A percentile compares a stretch with the other conserved stretches of the same genome.
Evolutionary conservation across 345 rosid genomes (phyloP).

Genomic region (Cardamine resedifolia): DNA sequence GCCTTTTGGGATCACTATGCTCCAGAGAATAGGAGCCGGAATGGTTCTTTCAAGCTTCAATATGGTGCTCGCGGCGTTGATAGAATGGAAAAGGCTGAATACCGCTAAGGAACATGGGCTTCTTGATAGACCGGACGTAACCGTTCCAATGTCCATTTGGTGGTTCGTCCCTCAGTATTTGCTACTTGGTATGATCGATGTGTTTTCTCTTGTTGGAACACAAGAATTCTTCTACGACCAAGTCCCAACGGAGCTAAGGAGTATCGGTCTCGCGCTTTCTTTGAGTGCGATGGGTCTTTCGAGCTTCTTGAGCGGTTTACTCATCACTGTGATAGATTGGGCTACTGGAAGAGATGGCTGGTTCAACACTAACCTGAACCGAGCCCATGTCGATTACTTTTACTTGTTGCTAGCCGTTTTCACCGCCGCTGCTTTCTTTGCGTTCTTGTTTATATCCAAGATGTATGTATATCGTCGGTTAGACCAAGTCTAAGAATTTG

Average conservation of each 20-base stretch:
- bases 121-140: slow-evolving; percentile 5
- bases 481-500: slow-evolving; percentile 7
- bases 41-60: slow-evolving; percentile 29
- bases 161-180: slow-evolving; percentile 45
- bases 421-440: slow-evolving; percentile 22
- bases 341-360: slow-evolving; percentile 24
- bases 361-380: slow-evolving; percentile 33
- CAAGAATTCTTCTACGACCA: slow-evolving; percentile 40
- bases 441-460: slow-evolving; percentile 27
- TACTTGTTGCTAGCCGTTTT: slow-evolving; percentile 32
- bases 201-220: slow-evolving; percentile 28
- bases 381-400: slow-evolving; percentile 35
- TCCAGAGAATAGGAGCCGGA: no score
- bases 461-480: slow-evolving; percentile 28
- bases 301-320: slow-evolving; percentile 32
- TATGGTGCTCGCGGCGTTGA: slow-evolving; percentile 30
- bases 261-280: slow-evolving; percentile 33
- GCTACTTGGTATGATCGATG: slow-evolving; percentile 31
- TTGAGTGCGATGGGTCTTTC: slow-evolving; percentile 31
- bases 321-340: slow-evolving; percentile 24
- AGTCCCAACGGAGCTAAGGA: slow-evolving; percentile 32
- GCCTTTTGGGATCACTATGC: slow-evolving; percentile 37
- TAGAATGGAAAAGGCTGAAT: slow-evolving; percentile 27
- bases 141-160: slow-evolving; percentile 37
- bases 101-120: slow-evolving; percentile 17